phyloP scores from a whole-genome alignment of 2,329 filamentous ascomycete species.

The Teratosphaeria pseudoeucalypti region DNA sequence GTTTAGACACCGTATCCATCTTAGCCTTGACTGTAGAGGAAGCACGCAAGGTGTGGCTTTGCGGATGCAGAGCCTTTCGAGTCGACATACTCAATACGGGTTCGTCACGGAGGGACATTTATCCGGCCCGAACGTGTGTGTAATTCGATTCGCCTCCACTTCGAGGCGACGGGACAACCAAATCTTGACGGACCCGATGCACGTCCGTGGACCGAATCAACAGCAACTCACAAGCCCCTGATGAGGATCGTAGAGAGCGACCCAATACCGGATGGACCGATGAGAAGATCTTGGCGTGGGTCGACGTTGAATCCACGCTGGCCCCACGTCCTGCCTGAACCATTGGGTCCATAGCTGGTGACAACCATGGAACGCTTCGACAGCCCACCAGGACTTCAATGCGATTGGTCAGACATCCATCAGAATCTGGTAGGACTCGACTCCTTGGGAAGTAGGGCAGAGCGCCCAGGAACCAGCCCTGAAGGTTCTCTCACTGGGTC shows the following conservation, averaged over 20 bases:
- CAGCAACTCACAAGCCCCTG: too few species aligned
- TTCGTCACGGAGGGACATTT: background rate
- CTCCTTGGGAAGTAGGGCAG: background rate
- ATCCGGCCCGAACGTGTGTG: background rate
- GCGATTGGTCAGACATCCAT: background rate
- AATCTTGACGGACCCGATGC: background rate
- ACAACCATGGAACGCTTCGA: background rate
- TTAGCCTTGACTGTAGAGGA: slow-evolving; percentile 41
- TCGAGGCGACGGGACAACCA: background rate
- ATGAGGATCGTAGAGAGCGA: background rate
- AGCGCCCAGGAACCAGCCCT: too few species aligned
- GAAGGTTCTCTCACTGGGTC: too few species aligned
- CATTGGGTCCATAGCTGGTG: background rate
- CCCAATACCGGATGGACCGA: background rate
- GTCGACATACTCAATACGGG: too few species aligned
- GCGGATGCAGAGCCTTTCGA: too few species aligned
- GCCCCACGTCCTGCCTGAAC: background rate
- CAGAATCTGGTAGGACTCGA: background rate
- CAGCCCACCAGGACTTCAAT: background rate
- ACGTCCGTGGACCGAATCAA: background rate
- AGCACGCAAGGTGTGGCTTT: slow-evolving; percentile 41
- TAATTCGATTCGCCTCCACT: too few species aligned
- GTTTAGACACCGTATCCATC: slow-evolving; percentile 48
- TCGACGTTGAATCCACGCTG: background rate
- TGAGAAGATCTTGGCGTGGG: background rate